These are phyloP conservation scores for Aspergillus avenaceus DNA, from an alignment of 495 filamentous ascomycete genomes.

Conservation along the genomic window DNA sequence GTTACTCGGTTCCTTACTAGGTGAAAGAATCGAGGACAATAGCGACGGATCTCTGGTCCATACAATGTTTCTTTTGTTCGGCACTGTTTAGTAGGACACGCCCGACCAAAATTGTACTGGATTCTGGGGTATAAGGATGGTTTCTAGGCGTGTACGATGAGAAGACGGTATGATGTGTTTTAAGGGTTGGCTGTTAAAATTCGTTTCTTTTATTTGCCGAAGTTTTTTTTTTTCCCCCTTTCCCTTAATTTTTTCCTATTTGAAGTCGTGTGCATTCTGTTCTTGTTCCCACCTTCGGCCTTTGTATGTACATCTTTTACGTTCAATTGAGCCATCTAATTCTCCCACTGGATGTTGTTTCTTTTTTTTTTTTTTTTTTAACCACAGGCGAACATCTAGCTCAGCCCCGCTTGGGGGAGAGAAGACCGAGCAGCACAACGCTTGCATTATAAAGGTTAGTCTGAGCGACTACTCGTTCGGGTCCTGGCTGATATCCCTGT, in stretches of 20 bases:
- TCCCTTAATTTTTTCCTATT: not conserved
- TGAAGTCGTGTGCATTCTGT: too few species aligned
- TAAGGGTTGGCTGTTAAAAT: not conserved
- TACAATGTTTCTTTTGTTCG: not conserved
- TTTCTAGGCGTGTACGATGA: slow-evolving; percentile 19
- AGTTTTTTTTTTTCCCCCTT: slow-evolving; percentile 4
- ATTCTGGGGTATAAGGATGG: slow-evolving; percentile 5
- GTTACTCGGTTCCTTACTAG: not conserved
- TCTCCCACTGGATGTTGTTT: not conserved
- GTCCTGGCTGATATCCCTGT: not conserved
- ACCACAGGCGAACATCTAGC: too few species aligned
- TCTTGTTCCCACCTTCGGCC: too few species aligned
- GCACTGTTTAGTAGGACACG: slow-evolving; percentile 7
- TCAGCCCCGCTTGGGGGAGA: too few species aligned
- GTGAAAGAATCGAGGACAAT: not conserved
- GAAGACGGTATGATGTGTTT: slow-evolving; percentile 10
- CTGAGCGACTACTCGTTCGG: not conserved
- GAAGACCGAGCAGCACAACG: too few species aligned
- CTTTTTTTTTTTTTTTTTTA: too few species aligned
- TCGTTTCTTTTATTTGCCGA: not conserved
- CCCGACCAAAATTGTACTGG: slow-evolving; percentile 2
- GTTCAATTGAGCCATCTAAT: not conserved
- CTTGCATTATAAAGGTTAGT: too few species aligned
- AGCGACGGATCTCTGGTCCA: not conserved
- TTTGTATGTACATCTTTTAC: slow-evolving; percentile 4